Evolutionary conservation across 257 asterid genomes (phyloP).

Genomic region (Fraxinus americana): DNA sequence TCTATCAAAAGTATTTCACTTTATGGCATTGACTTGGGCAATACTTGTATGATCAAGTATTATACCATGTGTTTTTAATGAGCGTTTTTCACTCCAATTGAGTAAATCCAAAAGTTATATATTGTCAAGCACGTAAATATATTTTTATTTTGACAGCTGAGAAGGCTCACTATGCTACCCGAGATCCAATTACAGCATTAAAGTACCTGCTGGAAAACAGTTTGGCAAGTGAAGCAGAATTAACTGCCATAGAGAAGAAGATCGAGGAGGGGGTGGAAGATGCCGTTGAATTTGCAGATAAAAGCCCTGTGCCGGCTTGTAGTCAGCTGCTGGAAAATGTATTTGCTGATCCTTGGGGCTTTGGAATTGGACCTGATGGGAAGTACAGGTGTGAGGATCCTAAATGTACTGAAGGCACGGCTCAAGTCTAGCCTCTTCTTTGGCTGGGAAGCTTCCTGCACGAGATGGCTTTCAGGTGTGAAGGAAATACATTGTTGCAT

Average conservation of each 20-base stretch:
- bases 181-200: slow-evolving; percentile 78
- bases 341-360: slow-evolving; percentile 91
- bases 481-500: slow-evolving; percentile 25
- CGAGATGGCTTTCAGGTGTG: slow-evolving; percentile 16
- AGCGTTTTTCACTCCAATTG: too few relatives aligned
- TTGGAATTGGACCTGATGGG: slow-evolving; percentile 95
- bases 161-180: slow-evolving; percentile 84
- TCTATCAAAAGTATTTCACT: not conserved
- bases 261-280: slow-evolving; percentile 84
- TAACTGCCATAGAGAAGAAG: slow-evolving; percentile 81
- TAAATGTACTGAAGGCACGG: slow-evolving; percentile 92
- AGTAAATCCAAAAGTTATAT: not conserved
- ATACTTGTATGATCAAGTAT: not conserved
- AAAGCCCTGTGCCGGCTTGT: slow-evolving; percentile 78
- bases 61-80: too few relatives aligned
- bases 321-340: slow-evolving; percentile 90
- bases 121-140: not conserved
- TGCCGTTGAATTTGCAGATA: slow-evolving; percentile 82
- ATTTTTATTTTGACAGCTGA: slow-evolving; percentile 64
- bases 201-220: slow-evolving; percentile 75
- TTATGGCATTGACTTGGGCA: not conserved
- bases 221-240: slow-evolving; percentile 72
- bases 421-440: slow-evolving; percentile 57
- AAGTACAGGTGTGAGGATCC: slow-evolving; percentile 97
- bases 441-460: slow-evolving; percentile 13